phyloP scores from a whole-genome alignment of 2,329 filamentous ascomycete genomes.

The Trichoderma afroharzianum region DNA sequence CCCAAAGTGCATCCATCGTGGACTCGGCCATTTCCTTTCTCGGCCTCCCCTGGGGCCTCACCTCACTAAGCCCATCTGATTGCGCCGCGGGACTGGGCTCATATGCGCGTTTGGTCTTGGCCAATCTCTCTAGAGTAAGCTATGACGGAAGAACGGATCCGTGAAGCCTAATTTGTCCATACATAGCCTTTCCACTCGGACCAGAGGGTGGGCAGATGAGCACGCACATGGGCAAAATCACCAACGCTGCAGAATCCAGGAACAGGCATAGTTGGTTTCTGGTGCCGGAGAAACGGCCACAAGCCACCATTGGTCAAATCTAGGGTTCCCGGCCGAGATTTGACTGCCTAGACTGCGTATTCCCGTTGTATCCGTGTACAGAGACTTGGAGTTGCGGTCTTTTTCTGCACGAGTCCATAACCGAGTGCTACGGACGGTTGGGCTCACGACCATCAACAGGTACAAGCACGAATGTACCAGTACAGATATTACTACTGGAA shows the following conservation, averaged over 20 bases:
- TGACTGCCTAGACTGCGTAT: not conserved
- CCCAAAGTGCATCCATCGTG: conserved; percentile 15
- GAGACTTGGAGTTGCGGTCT: not conserved
- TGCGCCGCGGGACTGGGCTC: not conserved
- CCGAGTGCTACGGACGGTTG: not conserved
- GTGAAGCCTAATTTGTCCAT: not conserved
- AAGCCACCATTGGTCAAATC: conserved; percentile 2
- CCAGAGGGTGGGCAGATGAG: conserved; percentile 1
- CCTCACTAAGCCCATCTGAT: conserved; percentile 4
- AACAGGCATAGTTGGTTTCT: conserved; percentile 31
- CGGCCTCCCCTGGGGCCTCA: conserved; percentile 16
- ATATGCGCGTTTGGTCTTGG: not conserved
- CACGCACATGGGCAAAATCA: not conserved
- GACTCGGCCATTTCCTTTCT: conserved; percentile 26
- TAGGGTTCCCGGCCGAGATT: conserved; percentile 1
- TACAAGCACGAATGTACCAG: not conserved
- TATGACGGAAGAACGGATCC: not conserved
- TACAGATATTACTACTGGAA: not conserved
- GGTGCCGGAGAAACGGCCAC: not conserved
- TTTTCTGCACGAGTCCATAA: not conserved
- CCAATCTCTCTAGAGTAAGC: conserved; percentile 12
- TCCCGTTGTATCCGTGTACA: conserved; percentile 1
- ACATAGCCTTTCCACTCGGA: not conserved
- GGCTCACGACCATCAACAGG: not conserved
- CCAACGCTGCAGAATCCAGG: conserved; percentile 25